Conservation (phyloP, 164 flowering plant genomes). For the Umbellularia californica region DNA sequence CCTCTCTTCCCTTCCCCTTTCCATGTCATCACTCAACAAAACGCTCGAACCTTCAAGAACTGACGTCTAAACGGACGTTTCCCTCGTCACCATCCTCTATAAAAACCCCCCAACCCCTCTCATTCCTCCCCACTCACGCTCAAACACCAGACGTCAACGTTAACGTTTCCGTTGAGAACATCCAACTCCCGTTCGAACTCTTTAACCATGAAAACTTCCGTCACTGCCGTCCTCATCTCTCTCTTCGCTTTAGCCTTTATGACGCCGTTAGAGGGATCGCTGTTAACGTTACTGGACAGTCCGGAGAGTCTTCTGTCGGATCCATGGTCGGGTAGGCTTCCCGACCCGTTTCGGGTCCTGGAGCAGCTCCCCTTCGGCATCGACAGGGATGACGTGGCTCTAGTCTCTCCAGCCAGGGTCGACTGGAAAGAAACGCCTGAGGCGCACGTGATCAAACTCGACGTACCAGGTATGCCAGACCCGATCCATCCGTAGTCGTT, state of each 20-base stretch:
- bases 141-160: too few species aligned
- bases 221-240: not conserved
- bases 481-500: not conserved
- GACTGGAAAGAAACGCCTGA: conserved; percentile 13
- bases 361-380: conserved; percentile 38
- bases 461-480: conserved; percentile 3
- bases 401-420: not conserved
- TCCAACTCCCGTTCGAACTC: too few species aligned
- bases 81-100: too few species aligned
- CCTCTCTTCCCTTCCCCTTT: too few species aligned
- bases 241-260: not conserved
- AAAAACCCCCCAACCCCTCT: too few species aligned
- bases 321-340: not conserved
- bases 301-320: not conserved
- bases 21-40: too few species aligned
- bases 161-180: too few species aligned
- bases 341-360: conserved; percentile 40
- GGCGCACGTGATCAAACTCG: conserved; percentile 1
- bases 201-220: not conserved
- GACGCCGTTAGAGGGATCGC: not conserved
- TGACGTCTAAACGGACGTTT: too few species aligned
- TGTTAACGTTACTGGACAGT: conserved; percentile 9
- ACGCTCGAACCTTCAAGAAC: too few species aligned
- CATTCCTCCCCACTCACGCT: too few species aligned
- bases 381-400: conserved; percentile 17